Conservation (phyloP, 2,329 filamentous ascomycete species). For the Orbilia ellipsospora region DNA sequence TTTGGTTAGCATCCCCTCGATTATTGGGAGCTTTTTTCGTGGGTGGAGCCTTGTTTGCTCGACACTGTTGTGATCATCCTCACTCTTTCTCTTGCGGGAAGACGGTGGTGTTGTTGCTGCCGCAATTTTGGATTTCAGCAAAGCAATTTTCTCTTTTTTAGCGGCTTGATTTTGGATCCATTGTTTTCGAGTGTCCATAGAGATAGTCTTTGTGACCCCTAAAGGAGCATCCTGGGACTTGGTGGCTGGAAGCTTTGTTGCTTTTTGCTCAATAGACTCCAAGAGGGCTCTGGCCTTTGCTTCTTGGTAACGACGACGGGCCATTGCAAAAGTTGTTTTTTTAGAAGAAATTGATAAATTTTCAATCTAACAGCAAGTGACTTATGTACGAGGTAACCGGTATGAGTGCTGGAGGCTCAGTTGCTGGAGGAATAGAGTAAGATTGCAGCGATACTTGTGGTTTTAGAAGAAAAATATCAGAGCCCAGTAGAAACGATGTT, state of each 20-base stretch:
- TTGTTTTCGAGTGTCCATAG: not conserved
- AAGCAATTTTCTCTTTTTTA: conserved; percentile 1
- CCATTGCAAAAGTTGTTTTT: not conserved
- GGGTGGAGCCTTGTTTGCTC: not conserved
- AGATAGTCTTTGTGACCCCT: too few species aligned
- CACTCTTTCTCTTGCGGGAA: conserved; percentile 2
- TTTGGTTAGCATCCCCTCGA: conserved; percentile 9
- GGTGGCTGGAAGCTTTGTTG: too few species aligned
- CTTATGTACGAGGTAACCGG: too few species aligned
- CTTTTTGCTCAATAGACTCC: too few species aligned
- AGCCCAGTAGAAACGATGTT: too few species aligned
- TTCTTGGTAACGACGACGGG: too few species aligned
- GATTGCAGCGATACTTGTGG: too few species aligned
- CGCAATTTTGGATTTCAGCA: not conserved
- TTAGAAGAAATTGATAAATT: not conserved
- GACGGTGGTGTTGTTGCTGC: not conserved
- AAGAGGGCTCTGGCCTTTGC: not conserved
- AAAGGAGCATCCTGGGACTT: too few species aligned
- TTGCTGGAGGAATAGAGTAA: too few species aligned
- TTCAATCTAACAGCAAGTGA: too few species aligned
- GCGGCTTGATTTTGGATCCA: not conserved
- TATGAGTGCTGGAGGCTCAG: too few species aligned
- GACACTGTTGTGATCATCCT: not conserved
- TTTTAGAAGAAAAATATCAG: too few species aligned
- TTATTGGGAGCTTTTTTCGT: conserved; percentile 1